Conservation (phyloP, 169 alveolate species). For the Plasmodium vivax region DNA sequence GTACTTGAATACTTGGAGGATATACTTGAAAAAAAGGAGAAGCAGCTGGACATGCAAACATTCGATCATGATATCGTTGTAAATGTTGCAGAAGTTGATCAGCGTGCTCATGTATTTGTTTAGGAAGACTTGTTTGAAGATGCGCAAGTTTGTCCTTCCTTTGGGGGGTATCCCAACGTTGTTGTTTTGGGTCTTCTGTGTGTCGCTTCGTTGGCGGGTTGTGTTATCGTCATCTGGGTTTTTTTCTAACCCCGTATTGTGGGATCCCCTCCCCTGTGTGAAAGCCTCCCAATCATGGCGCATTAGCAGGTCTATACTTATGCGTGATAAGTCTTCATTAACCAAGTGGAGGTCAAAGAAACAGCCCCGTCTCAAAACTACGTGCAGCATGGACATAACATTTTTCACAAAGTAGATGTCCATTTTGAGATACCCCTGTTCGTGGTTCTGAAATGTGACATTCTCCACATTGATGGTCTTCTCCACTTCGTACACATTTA, state of each 20-base stretch:
- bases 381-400: constrained; percentile 55
- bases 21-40: constrained; percentile 47
- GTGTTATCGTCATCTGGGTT: not conserved
- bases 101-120: constrained; percentile 51
- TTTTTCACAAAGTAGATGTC: constrained; percentile 53
- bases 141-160: not conserved
- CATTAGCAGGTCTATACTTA: constrained; percentile 1
- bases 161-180: not conserved
- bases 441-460: constrained; percentile 64
- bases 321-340: constrained; percentile 20
- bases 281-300: constrained; percentile 15
- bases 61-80: constrained; percentile 60
- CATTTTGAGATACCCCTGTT: constrained; percentile 52
- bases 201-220: not conserved
- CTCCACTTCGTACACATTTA: constrained; percentile 57
- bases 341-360: constrained; percentile 11
- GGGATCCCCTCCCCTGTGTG: not conserved
- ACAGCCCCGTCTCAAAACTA: constrained; percentile 8
- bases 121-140: constrained; percentile 14
- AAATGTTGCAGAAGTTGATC: constrained; percentile 37
- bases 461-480: constrained; percentile 35
- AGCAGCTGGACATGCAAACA: constrained; percentile 51
- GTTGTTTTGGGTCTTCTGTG: not conserved
- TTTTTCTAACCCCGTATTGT: not conserved
- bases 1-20: constrained; percentile 12